Evolutionary conservation across 2,329 filamentous ascomycete species (phyloP), one percentile per base, ranked within the genome.

Genomic region (Chrysosphaeria jannelii): DNA sequence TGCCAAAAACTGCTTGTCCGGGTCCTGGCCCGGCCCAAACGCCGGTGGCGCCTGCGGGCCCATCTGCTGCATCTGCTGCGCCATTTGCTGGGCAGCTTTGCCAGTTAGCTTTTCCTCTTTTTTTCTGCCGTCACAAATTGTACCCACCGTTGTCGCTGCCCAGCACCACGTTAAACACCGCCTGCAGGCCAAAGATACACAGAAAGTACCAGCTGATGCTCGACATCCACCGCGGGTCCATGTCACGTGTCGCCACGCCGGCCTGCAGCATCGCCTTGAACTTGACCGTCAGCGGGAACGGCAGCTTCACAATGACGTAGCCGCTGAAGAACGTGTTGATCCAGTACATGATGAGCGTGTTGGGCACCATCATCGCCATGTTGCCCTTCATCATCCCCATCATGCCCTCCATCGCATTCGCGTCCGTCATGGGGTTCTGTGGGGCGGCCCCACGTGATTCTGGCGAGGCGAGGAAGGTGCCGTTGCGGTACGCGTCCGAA

Each of bases 331-430:
- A 97, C 0, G 85, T 79, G 48, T 97, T 97, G 43, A 97, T 93
- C 85, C 85, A 97, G 33, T 81, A 85, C 85, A 97, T 97, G 35
- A 97, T 97, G 41, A 97, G 48, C 5, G 79, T 93, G 46, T 97
- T 90, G 23, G 85, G 85, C 28, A 97, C 76, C 52, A 97, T 93
- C 85, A 93, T 97, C 32, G 85, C 81, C 72, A 97, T 90, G 42
- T 97, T 90, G 27, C 79, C 79, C 60, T 97, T 97, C 75, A 97
- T 89, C 76, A 90, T 90, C 34, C 85, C 81, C 85, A 97, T 97
- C 85, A 97, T 97, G 34, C 79, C 81, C 41, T 97, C 88, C 85
- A 97, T 97, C 28, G 75, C 76, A 22, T 70, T 70, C 12, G 88
- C 88, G 43, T 97, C 85, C 8, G 70, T 74, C 62, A 97, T 78